Conservation (phyloP, 352 stramenopile species). For the Globisporangium barbulae region DNA sequence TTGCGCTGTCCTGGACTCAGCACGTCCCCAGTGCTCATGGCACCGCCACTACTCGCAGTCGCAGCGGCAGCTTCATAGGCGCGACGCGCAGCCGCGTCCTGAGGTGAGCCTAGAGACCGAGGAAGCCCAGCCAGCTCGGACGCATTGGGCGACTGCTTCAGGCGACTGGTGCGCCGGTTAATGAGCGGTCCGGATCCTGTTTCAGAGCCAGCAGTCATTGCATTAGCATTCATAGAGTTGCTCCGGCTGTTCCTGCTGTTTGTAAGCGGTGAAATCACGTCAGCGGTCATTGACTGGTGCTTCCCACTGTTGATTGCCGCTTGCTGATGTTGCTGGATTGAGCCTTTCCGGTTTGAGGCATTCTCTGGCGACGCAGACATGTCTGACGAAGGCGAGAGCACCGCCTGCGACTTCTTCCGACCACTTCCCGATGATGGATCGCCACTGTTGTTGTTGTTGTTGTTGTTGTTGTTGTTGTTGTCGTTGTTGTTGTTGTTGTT, state of each 20-base stretch:
- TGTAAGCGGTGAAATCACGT: slow-evolving; percentile 7
- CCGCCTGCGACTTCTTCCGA: neutral
- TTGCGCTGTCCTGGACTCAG: slow-evolving; percentile 57
- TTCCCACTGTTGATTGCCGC: neutral
- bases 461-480: neutral
- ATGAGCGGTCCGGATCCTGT: slow-evolving; percentile 21
- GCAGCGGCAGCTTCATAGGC: slow-evolving; percentile 18
- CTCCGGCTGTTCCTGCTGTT: slow-evolving; percentile 5
- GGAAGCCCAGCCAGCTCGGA: slow-evolving; percentile 29
- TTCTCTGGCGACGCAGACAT: neutral
- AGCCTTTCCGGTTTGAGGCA: neutral
- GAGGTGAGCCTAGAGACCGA: slow-evolving; percentile 19
- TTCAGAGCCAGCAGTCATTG: neutral
- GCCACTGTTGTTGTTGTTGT: slow-evolving; percentile 5
- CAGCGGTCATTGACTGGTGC: neutral
- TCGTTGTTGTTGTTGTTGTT: slow-evolving; percentile 8
- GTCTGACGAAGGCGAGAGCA: slow-evolving; percentile 9
- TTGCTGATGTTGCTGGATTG: neutral
- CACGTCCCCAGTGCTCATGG: neutral
- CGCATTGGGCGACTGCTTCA: slow-evolving; percentile 43
- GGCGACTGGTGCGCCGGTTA: slow-evolving; percentile 43
- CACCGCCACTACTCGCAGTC: slow-evolving; percentile 7
- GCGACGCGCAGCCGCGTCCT: slow-evolving; percentile 15
- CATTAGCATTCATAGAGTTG: slow-evolving; percentile 14
- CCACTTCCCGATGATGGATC: slow-evolving; percentile 1